Evolutionary conservation across 176 grass and related monocot genomes (phyloP).

Genomic region (Avena atlantica): DNA sequence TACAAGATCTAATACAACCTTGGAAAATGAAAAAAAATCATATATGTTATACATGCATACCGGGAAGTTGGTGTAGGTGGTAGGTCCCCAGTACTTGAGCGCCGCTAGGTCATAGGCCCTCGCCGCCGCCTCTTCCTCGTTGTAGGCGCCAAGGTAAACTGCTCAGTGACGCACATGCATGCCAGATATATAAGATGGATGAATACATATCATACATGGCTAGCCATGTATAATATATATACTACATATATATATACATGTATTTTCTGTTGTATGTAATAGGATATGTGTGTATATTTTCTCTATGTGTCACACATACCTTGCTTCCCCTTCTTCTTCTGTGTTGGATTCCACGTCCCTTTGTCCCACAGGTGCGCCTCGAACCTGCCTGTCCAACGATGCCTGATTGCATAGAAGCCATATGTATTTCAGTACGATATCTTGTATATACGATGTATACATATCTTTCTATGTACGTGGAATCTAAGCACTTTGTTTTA

Average conservation of each 20-base stretch:
- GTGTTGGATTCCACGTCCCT: conserved; percentile 73
- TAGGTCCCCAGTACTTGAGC: conserved; percentile 77
- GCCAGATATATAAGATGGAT: background rate
- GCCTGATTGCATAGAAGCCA: conserved; percentile 31
- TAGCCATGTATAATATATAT: too few species aligned
- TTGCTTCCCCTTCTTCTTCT: conserved; percentile 84
- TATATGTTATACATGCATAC: conserved; percentile 27
- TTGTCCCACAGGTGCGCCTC: conserved; percentile 85
- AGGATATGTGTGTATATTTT: background rate
- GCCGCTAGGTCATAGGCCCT: conserved; percentile 76
- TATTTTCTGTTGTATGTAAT: background rate
- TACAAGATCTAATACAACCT: background rate
- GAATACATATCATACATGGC: too few species aligned
- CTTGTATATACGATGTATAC: background rate
- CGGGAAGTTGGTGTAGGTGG: conserved; percentile 68
- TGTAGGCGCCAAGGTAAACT: conserved; percentile 77
- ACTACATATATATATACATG: too few species aligned
- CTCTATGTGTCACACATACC: conserved; percentile 31
- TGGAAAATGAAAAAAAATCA: background rate
- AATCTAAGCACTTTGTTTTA: too few species aligned
- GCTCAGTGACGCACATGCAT: background rate
- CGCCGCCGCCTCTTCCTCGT: conserved; percentile 75
- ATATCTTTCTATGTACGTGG: too few species aligned
- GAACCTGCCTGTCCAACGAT: conserved; percentile 73
- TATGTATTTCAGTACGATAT: background rate